phyloP scores from a whole-genome alignment of 2,329 filamentous ascomycete genomes.

The Dothideomycetes sp. region DNA sequence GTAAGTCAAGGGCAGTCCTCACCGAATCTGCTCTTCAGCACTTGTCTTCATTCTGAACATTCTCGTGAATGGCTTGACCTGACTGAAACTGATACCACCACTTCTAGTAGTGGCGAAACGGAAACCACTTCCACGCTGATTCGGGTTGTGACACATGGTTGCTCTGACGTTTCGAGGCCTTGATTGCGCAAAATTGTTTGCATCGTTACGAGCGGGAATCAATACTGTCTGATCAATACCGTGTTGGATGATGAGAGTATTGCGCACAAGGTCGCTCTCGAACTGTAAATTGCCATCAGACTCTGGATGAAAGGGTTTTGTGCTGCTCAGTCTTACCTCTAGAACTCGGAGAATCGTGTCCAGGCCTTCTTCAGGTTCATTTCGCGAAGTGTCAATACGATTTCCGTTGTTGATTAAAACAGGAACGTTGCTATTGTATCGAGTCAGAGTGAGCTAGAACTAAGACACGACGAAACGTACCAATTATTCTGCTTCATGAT shows the following conservation, averaged over 20 bases:
- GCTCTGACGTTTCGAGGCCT: constrained; percentile 61
- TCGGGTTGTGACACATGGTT: constrained; percentile 53
- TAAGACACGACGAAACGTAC: constrained; percentile 24
- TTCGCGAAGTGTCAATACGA: constrained; percentile 48
- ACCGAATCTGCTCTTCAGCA: constrained; percentile 22
- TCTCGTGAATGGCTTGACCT: constrained; percentile 45
- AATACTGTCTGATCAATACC: constrained; percentile 77
- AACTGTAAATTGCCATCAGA: constrained; percentile 43
- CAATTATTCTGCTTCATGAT: constrained; percentile 56
- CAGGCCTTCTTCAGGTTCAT: constrained; percentile 65
- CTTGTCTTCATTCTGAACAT: constrained; percentile 48
- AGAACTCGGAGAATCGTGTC: constrained; percentile 74
- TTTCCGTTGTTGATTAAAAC: constrained; percentile 56
- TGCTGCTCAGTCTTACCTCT: constrained; percentile 36
- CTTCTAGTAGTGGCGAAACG: constrained; percentile 45
- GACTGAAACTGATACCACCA: constrained; percentile 42
- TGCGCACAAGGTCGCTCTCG: constrained; percentile 66
- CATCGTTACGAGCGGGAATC: constrained; percentile 58
- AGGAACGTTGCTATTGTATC: constrained; percentile 11
- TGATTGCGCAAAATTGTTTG: constrained; percentile 58
- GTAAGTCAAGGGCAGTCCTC: neutral
- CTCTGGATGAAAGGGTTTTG: too few relatives aligned
- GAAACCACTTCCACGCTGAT: constrained; percentile 48
- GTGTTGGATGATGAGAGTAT: constrained; percentile 75
- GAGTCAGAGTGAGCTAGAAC: too few relatives aligned